Percentiles rank a stretch among this genome's conserved stretches.
phyloP scores from a whole-genome alignment of 805 yeast species.

The Candida namnaoensis region DNA sequence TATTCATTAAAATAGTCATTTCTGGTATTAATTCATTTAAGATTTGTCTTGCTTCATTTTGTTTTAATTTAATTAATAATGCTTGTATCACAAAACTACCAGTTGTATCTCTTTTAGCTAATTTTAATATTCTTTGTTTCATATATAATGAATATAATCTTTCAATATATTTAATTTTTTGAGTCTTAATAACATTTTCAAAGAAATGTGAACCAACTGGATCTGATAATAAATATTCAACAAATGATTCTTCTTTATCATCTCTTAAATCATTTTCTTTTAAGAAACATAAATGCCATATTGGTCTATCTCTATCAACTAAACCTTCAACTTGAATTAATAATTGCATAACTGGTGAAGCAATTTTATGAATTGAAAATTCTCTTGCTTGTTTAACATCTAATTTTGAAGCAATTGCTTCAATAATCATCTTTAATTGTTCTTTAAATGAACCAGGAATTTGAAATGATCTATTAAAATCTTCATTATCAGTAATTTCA shows the following conservation, averaged over 20 bases:
- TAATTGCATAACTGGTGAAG: slow-evolving; percentile 83
- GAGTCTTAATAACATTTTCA: slow-evolving; percentile 57
- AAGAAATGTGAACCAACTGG: slow-evolving; percentile 92
- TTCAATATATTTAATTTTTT: slow-evolving; percentile 60
- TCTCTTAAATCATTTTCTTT: slow-evolving; percentile 41
- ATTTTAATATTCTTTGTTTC: slow-evolving; percentile 61
- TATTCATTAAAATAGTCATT: slow-evolving; percentile 49
- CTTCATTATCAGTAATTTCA: slow-evolving; percentile 72
- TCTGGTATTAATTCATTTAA: slow-evolving; percentile 61
- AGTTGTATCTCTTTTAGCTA: slow-evolving; percentile 75
- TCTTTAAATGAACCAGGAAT: slow-evolving; percentile 63
- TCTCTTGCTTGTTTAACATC: slow-evolving; percentile 52
- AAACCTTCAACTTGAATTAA: slow-evolving; percentile 74
- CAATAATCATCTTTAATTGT: slow-evolving; percentile 43
- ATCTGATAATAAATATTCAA: slow-evolving; percentile 77
- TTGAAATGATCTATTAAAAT: slow-evolving; percentile 57
- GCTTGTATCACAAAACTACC: slow-evolving; percentile 78
- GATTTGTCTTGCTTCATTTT: slow-evolving; percentile 52
- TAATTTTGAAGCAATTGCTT: slow-evolving; percentile 24
- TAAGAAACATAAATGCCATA: slow-evolving; percentile 59
- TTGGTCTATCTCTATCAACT: slow-evolving; percentile 61
- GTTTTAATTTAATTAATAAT: slow-evolving; percentile 54
- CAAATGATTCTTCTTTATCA: slow-evolving; percentile 64
- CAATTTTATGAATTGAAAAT: slow-evolving; percentile 66
- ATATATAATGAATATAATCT: slow-evolving; percentile 66